These are phyloP conservation scores for Aplosporella prunicola DNA, from an alignment of 2,329 filamentous ascomycete genomes.

Conservation along the genomic window DNA sequence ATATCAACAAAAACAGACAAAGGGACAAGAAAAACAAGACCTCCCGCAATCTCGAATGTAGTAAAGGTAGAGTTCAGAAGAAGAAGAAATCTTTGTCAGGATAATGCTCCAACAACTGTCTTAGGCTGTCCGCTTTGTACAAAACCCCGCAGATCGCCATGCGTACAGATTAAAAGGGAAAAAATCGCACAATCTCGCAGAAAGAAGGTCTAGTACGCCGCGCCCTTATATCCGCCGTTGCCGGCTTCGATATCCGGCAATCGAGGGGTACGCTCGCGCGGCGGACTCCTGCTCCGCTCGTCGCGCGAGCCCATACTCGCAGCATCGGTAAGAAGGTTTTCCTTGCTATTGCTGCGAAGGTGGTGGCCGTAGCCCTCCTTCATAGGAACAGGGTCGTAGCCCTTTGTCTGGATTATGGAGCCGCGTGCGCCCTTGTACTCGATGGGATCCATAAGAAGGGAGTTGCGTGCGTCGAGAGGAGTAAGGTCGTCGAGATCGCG, in stretches of 20 bases:
- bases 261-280: constrained; percentile 17
- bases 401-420: constrained; percentile 16
- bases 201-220: constrained; percentile 9
- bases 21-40: too few relatives aligned
- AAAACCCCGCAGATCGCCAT: too few relatives aligned
- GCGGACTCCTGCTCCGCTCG: constrained; percentile 19
- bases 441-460: constrained; percentile 61
- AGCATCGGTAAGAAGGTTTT: constrained; percentile 24
- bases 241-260: constrained; percentile 19
- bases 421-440: constrained; percentile 32
- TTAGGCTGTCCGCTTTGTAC: too few relatives aligned
- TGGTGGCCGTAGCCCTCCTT: constrained; percentile 15
- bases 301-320: constrained; percentile 25
- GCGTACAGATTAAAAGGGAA: too few relatives aligned
- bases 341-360: background rate
- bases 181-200: too few relatives aligned
- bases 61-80: too few relatives aligned
- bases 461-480: constrained; percentile 78
- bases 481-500: constrained; percentile 76
- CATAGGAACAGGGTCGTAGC: constrained; percentile 28
- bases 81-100: too few relatives aligned
- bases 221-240: constrained; percentile 5
- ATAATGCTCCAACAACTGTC: too few relatives aligned
- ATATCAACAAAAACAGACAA: too few relatives aligned
- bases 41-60: too few relatives aligned